Base-by-base conservation (phyloP, 768 basidiomycete genomes). In the Boletellus emodensis region DNA sequence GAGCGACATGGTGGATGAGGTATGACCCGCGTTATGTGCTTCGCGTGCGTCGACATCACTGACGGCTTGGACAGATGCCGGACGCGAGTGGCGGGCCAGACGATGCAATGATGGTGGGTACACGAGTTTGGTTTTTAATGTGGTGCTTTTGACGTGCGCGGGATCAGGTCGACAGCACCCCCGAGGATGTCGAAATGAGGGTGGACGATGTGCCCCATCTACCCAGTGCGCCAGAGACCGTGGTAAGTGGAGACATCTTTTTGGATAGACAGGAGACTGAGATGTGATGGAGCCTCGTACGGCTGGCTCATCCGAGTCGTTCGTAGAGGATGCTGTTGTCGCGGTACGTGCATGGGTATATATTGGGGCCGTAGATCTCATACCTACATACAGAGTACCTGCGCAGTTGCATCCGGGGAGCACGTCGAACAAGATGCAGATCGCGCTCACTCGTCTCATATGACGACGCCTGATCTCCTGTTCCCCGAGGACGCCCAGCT, bases 381-480 rank as follows among this genome's bases (percentile, higher is more conserved):
- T 30, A 11, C 30, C 6, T 15, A n/a, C 7, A 20, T 6, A 43
- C 49, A 58, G 59, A 48, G 20, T 22, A 11, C 40, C 3, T 24
- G 24, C 6, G 24, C 24, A 24, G 24, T 24, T 24, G 24, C 24
- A 20, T n/a, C 15, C 9, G 40, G 43, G 13, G 39, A 37, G 11
- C 17, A 7, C 18, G 22, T n/a, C 22, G 12, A n/a, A n/a, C 30
- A 30, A 30, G 30, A 30, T 30, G 30, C 30, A 30, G 10, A 11
- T 30, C 30, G 30, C 30, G 30, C 10, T 30, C 12, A 5, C 10
- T 1, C 5, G 34, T 46, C 44, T 7, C 28, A 18, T 15, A 1
- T 22, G 20, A 39, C 33, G 4, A 51, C 55, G 5, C 55, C 57
- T 18, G 47, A 59, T 15, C 60, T 64, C 9, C 1, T 64, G 26